These are phyloP conservation scores for Corymbia citriodora DNA, from an alignment of 441 rosid genomes.

Conservation along the genomic window DNA sequence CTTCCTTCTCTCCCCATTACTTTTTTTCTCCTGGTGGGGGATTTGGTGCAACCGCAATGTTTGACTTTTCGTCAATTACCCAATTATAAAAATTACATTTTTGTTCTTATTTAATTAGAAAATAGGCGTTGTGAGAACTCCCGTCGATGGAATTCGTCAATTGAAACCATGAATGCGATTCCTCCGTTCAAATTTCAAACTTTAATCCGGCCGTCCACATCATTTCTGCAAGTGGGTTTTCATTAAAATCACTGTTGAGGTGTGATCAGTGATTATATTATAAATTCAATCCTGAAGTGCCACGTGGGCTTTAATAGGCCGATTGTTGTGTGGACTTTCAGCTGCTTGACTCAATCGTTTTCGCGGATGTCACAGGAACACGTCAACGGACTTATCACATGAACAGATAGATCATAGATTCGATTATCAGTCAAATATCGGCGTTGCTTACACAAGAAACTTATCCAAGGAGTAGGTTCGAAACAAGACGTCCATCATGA, in stretches of 20 bases:
- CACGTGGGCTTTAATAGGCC: fast-evolving
- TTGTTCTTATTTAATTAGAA: background rate
- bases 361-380: background rate
- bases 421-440: background rate
- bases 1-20: background rate
- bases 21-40: background rate
- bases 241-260: fast-evolving
- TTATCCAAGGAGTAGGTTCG: background rate
- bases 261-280: background rate
- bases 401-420: background rate
- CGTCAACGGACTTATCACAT: background rate
- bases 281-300: background rate
- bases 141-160: background rate
- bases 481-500: background rate
- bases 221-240: background rate
- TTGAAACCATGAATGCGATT: fast-evolving
- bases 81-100: background rate
- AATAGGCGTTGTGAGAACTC: background rate
- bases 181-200: background rate
- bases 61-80: background rate
- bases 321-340: background rate
- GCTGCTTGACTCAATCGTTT: background rate
- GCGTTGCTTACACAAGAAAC: background rate
- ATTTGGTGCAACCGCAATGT: background rate
- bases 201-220: background rate